A percentile compares a stretch with the other conserved stretches of the same genome.
phyloP scores from a whole-genome alignment of 208 protist species.

The Wallacemonas sp. region DNA sequence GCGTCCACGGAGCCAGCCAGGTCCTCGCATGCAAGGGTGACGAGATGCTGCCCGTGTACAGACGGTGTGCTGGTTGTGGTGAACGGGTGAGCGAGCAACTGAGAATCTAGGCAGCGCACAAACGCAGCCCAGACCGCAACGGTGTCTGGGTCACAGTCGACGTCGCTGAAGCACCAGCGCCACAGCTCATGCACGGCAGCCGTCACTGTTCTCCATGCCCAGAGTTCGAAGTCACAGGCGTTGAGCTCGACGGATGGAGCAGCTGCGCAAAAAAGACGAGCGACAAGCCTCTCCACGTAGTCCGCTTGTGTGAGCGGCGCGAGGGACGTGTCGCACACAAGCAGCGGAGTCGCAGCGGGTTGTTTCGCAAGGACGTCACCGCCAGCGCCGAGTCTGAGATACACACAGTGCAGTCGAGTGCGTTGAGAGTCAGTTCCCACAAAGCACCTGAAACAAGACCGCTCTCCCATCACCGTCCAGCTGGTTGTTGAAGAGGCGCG shows the following conservation, averaged over 20 bases:
- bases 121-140: no score
- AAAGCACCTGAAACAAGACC: neutral
- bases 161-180: conserved; percentile 3
- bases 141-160: no score
- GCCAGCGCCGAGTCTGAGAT: neutral
- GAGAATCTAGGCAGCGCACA: neutral
- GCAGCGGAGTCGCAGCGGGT: no score
- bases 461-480: neutral
- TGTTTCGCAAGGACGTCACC: no score
- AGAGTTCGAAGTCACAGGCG: neutral
- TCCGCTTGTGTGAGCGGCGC: no score
- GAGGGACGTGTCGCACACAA: no score
- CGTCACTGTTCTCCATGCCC: neutral
- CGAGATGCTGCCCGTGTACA: neutral
- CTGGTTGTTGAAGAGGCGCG: neutral
- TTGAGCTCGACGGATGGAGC: neutral
- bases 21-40: neutral
- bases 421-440: neutral
- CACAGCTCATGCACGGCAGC: neutral
- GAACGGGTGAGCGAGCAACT: neutral
- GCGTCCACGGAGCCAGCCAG: neutral
- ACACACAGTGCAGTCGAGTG: neutral
- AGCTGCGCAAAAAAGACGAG: neutral
- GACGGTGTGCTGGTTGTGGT: neutral
- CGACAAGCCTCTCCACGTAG: neutral